Percentiles rank a stretch among this genome's conserved stretches.
Conservation (phyloP, 2,329 filamentous ascomycete genomes). For the Magnaporthiopsis incrustans region DNA sequence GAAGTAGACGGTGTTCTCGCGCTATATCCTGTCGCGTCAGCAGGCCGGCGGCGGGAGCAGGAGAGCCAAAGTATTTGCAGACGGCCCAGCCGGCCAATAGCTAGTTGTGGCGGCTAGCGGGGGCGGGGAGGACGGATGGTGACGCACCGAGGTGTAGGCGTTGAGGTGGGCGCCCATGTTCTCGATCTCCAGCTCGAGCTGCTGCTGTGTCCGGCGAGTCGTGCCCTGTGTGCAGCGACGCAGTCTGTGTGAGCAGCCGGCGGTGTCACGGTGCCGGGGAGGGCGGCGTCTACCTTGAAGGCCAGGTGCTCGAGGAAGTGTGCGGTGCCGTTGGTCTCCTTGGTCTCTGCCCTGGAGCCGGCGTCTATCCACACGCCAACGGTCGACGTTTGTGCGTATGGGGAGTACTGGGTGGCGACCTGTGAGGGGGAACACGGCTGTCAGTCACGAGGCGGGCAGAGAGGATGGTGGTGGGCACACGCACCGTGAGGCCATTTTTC, state of each 20-base stretch:
- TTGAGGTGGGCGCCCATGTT: conserved; percentile 99
- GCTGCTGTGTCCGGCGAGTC: conserved; percentile 86
- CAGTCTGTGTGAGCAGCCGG: conserved; percentile 3
- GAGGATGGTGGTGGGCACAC: conserved; percentile 14
- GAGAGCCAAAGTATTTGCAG: not conserved
- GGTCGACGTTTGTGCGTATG: conserved; percentile 95
- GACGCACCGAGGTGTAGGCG: conserved; percentile 88
- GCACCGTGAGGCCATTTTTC: conserved; percentile 93
- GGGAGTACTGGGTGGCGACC: conserved; percentile 97
- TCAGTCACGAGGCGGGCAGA: not conserved
- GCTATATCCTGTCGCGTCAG: conserved; percentile 38
- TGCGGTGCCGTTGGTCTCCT: conserved; percentile 97
- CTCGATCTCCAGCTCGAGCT: conserved; percentile 98
- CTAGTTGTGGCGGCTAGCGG: not conserved
- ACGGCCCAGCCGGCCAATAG: not conserved
- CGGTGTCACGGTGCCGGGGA: conserved; percentile 8
- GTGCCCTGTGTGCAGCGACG: conserved; percentile 58
- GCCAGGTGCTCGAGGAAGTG: conserved; percentile 99
- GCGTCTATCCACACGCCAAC: conserved; percentile 99
- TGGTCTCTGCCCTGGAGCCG: conserved; percentile 93
- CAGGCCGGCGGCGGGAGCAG: not conserved
- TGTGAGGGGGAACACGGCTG: conserved; percentile 29
- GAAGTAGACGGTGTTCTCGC: conserved; percentile 99
- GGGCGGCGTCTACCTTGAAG: conserved; percentile 69
- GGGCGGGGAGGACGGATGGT: not conserved